phyloP scores from a whole-genome alignment of 2,329 filamentous ascomycete species.

The Aspergillus quadricinctus region DNA sequence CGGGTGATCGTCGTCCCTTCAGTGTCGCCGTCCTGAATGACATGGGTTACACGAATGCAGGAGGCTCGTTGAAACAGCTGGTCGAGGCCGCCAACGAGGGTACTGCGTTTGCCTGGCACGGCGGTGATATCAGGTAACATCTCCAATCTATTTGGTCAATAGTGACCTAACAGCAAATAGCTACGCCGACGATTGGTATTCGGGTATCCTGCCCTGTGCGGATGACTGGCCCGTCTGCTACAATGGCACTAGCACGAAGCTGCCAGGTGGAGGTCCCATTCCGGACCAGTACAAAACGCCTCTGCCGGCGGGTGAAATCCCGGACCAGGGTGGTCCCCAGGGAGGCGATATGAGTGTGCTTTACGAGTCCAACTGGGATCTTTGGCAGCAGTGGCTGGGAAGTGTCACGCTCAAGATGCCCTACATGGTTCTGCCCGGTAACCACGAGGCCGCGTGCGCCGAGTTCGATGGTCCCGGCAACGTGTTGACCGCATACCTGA shows the following conservation, averaged over 20 bases:
- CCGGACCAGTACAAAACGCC: constrained; percentile 43
- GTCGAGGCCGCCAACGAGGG: constrained; percentile 40
- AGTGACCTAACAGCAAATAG: constrained; percentile 9
- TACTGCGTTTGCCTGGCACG: constrained; percentile 51
- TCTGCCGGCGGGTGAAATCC: constrained; percentile 42
- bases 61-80: constrained; percentile 46
- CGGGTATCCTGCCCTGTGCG: constrained; percentile 48
- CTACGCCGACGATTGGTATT: constrained; percentile 51
- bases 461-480: constrained; percentile 48
- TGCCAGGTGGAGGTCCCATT: constrained; percentile 34
- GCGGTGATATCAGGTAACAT: constrained; percentile 40
- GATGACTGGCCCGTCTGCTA: constrained; percentile 50
- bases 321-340: constrained; percentile 45
- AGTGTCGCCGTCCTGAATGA: constrained; percentile 48
- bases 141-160: too few relatives aligned
- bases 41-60: constrained; percentile 53
- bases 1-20: constrained; percentile 42
- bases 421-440: constrained; percentile 50
- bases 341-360: constrained; percentile 49
- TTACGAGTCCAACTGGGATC: constrained; percentile 51
- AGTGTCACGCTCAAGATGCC: constrained; percentile 42
- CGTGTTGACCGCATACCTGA: constrained; percentile 45
- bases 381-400: constrained; percentile 50
- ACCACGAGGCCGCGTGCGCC: constrained; percentile 48
- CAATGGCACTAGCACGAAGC: constrained; percentile 43